A percentile compares a stretch with the other conserved stretches of the same genome.
phyloP scores from a whole-genome alignment of 1,139 yeast species.

The Saccharomyces hybrid region DNA sequence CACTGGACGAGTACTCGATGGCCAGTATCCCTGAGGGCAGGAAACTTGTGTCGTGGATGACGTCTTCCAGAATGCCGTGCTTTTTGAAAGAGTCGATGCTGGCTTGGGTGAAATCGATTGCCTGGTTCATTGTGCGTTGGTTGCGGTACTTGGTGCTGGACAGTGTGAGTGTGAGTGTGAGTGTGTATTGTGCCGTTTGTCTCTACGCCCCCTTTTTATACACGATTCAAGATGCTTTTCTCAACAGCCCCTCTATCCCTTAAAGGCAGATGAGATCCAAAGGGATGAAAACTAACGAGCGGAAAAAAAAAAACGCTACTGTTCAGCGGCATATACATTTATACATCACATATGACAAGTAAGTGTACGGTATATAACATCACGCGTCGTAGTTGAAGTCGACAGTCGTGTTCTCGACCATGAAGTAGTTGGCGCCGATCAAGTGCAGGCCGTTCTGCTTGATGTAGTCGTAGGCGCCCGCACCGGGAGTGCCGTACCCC shows the following conservation, averaged over 20 bases:
- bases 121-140: conserved; percentile 11
- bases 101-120: conserved; percentile 17
- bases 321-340: neutral
- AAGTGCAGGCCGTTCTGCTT: conserved; percentile 52
- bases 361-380: neutral
- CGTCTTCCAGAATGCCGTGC: conserved; percentile 29
- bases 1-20: conserved; percentile 44
- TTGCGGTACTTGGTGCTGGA: neutral
- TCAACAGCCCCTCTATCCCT: neutral
- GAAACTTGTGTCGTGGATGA: conserved; percentile 20
- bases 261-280: neutral
- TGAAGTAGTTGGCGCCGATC: conserved; percentile 66
- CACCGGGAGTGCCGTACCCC: conserved; percentile 72
- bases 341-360: neutral
- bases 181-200: no score
- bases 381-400: neutral
- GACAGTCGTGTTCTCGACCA: neutral
- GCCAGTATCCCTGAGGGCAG: conserved; percentile 32
- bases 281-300: neutral
- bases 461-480: conserved; percentile 72
- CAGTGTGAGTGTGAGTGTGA: neutral
- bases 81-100: conserved; percentile 23
- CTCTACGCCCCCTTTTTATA: neutral
- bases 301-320: neutral
- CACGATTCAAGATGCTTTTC: neutral